phyloP scores from a whole-genome alignment of 1,139 yeast species.

The Candida frijolesensis region DNA sequence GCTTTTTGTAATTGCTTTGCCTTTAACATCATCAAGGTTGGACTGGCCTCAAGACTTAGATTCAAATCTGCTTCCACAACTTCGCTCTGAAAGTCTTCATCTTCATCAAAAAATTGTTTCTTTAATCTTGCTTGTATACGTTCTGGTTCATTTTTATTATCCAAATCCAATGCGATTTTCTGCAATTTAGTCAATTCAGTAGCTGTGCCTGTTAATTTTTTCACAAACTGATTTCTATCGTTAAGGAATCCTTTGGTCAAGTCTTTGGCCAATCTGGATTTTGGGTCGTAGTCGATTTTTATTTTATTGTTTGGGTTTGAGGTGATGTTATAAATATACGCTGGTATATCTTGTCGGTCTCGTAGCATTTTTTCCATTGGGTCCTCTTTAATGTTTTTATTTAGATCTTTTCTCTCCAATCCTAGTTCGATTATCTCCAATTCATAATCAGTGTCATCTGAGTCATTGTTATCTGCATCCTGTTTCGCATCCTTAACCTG shows the following conservation, averaged over 20 bases:
- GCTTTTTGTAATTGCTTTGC: slow-evolving; percentile 39
- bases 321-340: slow-evolving; percentile 31
- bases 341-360: slow-evolving; percentile 56
- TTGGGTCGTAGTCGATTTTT: slow-evolving; percentile 53
- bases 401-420: slow-evolving; percentile 28
- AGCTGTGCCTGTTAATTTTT: slow-evolving; percentile 55
- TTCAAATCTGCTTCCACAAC: slow-evolving; percentile 40
- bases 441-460: slow-evolving; percentile 52
- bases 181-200: slow-evolving; percentile 48
- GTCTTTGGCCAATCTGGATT: slow-evolving; percentile 52
- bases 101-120: slow-evolving; percentile 12
- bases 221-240: slow-evolving; percentile 56
- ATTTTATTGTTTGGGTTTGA: slow-evolving; percentile 15
- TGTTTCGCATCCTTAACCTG: slow-evolving; percentile 27
- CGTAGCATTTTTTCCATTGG: slow-evolving; percentile 42
- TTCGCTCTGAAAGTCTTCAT: slow-evolving; percentile 15
- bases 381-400: slow-evolving; percentile 34
- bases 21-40: slow-evolving; percentile 55
- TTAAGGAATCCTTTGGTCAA: slow-evolving; percentile 48
- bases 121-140: slow-evolving; percentile 16
- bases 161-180: slow-evolving; percentile 55
- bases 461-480: slow-evolving; percentile 19
- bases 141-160: slow-evolving; percentile 23
- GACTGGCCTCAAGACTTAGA: slow-evolving; percentile 56
- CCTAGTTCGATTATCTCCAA: slow-evolving; percentile 54